Evolutionary conservation across 148 eudicot species (phyloP), one percentile per base, ranked within the genome.

Genomic region (Euryodendron excelsum): DNA sequence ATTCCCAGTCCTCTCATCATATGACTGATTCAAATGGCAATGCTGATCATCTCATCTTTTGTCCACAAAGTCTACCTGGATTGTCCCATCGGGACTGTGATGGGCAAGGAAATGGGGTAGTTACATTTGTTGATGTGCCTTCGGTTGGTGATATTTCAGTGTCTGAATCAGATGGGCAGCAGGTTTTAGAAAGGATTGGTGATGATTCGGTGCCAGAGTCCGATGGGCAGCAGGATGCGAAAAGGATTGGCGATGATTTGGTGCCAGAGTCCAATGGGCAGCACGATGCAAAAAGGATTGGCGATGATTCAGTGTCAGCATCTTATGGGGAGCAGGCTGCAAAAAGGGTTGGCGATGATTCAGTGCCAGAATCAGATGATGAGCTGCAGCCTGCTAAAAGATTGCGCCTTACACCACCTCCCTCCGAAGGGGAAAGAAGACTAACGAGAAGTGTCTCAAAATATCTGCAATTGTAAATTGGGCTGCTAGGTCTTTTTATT

Each of bases 1-100:
- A 82, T 31, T 78, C 85, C 56, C 81, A 80, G 62, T 71, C 78
- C 52, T 58, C 81, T 72, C 82, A 81, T 80, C 67, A 79, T 41
- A 78, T 80, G 41, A 75, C 41, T 37, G 60, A 80, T 31, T 69
- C 64, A 69, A 74, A 77, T 69, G 79, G 75, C 58, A 67, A 69
- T 59, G 86, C 58, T 25, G 80, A 78, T 74, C 36, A 48, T 47
- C 70, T 48, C 36, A 12, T 50, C 55, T 8, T 67, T 34, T 21
- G 33, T 69, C 18, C 69, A 0, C 37, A 64, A 18, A 34, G 18
- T 55, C 58, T 33, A 20, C 71, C 33, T 1, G 71, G 48, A 13
- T 47, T 72, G 62, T 28, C 81, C 21, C 66, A 65, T 41, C 61
- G 71, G 48, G 39, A 44, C 2, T 44, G 33, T 28, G 62, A 82